Percentiles rank a stretch among this genome's conserved stretches.
phyloP scores from a whole-genome alignment of 306 rosid genomes.

The Prunus mira region DNA sequence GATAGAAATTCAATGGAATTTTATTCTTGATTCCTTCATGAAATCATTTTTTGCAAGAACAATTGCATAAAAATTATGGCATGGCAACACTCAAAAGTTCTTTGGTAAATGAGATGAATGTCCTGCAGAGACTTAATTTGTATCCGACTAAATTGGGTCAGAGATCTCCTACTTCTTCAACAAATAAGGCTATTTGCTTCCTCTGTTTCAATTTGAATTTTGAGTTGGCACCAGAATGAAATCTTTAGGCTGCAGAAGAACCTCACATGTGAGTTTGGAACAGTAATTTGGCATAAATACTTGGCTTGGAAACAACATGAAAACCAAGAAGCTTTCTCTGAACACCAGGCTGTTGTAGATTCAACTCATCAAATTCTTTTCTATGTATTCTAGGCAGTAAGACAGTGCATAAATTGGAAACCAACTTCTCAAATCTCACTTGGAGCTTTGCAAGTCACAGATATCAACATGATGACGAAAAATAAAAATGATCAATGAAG shows the following conservation, averaged over 20 bases:
- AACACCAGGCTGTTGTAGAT: neutral
- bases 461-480: conserved; percentile 9
- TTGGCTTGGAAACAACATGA: conserved; percentile 9
- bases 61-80: neutral
- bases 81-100: neutral
- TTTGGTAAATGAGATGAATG: neutral
- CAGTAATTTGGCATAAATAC: neutral
- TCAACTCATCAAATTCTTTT: conserved; percentile 2
- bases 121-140: neutral
- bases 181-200: neutral
- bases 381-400: conserved; percentile 9
- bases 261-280: neutral
- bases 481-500: neutral
- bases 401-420: conserved; percentile 3
- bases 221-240: neutral
- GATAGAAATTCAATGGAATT: neutral
- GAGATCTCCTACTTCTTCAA: neutral
- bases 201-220: neutral
- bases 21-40: neutral
- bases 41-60: neutral
- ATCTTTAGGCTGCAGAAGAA: conserved; percentile 5
- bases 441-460: conserved; percentile 12
- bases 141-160: neutral
- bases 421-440: conserved; percentile 2
- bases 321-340: conserved; percentile 2